Evolutionary conservation across 1,284 basidiomycete species (phyloP).

Genomic region (Marasmius oreades): DNA sequence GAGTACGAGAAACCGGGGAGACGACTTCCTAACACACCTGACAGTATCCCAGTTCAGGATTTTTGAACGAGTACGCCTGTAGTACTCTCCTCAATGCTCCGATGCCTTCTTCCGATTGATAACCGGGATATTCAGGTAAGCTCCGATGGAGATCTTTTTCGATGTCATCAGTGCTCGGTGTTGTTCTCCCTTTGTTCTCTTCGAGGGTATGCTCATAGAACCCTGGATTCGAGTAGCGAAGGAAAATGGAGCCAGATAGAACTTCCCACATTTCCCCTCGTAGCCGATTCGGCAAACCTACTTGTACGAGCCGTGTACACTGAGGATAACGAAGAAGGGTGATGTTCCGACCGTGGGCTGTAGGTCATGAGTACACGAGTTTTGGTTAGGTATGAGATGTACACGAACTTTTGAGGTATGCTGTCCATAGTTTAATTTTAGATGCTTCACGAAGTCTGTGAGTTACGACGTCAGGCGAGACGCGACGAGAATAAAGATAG

Average conservation of each 20-base stretch:
- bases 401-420: slow-evolving; percentile 74
- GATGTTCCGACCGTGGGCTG: slow-evolving; percentile 85
- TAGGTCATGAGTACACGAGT: not conserved
- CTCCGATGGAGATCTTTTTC: slow-evolving; percentile 98
- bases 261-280: slow-evolving; percentile 99
- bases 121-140: slow-evolving; percentile 92
- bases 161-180: slow-evolving; percentile 95
- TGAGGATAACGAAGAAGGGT: slow-evolving; percentile 95
- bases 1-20: slow-evolving; percentile 5
- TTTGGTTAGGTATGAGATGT: not conserved
- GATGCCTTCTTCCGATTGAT: slow-evolving; percentile 87
- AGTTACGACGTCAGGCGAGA: slow-evolving; percentile 11
- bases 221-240: slow-evolving; percentile 87
- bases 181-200: slow-evolving; percentile 78
- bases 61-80: slow-evolving; percentile 96
- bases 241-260: slow-evolving; percentile 89
- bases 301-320: slow-evolving; percentile 94
- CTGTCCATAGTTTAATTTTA: slow-evolving; percentile 96
- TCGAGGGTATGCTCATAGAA: slow-evolving; percentile 80
- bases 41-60: slow-evolving; percentile 90
- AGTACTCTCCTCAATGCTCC: slow-evolving; percentile 84
- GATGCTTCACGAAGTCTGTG: slow-evolving; percentile 88
- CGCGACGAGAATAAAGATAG: slow-evolving; percentile 5
- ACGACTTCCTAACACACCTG: slow-evolving; percentile 45
- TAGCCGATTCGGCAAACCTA: slow-evolving; percentile 92